Conservation (phyloP, 768 basidiomycete species). For the Mrakia hoshinonis region DNA sequence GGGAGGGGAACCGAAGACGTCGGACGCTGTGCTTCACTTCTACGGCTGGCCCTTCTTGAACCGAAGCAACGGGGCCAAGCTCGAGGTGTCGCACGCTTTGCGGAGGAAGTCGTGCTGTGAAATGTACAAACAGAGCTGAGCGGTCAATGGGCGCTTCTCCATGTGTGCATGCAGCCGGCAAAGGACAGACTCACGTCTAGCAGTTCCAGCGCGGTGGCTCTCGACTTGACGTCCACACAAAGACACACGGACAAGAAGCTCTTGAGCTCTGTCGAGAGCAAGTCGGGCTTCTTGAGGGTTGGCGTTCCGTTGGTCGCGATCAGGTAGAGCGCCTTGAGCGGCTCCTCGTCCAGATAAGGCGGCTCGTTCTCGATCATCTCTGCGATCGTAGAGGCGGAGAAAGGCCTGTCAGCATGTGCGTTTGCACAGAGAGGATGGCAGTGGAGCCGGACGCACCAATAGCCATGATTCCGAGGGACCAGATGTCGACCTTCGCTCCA, state of each 20-base stretch:
- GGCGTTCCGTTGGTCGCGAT: constrained; percentile 98
- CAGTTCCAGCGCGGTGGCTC: constrained; percentile 72
- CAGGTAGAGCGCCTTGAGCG: constrained; percentile 83
- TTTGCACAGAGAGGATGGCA: constrained; percentile 35
- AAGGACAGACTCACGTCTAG: constrained; percentile 54
- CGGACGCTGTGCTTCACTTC: no score
- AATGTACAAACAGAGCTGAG: constrained; percentile 25
- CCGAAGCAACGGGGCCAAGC: constrained; percentile 74
- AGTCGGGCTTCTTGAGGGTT: constrained; percentile 91
- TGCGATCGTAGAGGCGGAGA: background rate
- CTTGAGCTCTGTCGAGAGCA: constrained; percentile 83
- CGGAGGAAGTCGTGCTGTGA: constrained; percentile 83
- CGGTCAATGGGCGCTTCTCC: background rate
- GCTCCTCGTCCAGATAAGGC: constrained; percentile 90
- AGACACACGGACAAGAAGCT: constrained; percentile 94
- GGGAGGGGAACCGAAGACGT: background rate
- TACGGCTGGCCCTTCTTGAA: constrained; percentile 33
- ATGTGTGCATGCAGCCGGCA: no score
- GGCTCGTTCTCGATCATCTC: constrained; percentile 98
- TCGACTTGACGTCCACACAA: constrained; percentile 88
- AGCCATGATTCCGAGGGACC: constrained; percentile 96
- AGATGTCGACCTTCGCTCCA: constrained; percentile 91
- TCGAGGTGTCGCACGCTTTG: constrained; percentile 72
- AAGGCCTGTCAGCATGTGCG: background rate
- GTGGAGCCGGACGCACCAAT: constrained; percentile 44